Conservation (phyloP, 768 basidiomycete species). For the Boletus sp. region DNA sequence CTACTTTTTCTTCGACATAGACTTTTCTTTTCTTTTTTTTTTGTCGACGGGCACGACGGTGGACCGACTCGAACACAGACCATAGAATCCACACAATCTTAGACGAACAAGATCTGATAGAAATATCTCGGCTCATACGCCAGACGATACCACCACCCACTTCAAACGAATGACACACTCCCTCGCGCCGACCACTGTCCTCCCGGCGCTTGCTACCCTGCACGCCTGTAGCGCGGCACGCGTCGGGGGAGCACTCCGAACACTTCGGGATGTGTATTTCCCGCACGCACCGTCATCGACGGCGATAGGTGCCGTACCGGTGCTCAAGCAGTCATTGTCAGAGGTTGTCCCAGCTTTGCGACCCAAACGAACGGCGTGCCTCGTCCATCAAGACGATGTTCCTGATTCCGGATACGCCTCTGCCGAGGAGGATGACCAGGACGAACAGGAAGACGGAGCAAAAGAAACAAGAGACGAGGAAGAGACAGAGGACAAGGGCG, state of each 20-base stretch:
- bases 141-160: conserved; percentile 4
- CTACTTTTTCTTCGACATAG: background rate
- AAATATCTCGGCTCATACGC: background rate
- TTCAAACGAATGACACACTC: conserved; percentile 12
- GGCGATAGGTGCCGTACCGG: conserved; percentile 4
- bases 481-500: background rate
- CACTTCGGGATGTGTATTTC: conserved; percentile 53
- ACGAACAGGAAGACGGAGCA: conserved; percentile 16
- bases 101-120: conserved; percentile 10
- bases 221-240: conserved; percentile 32
- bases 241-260: conserved; percentile 40
- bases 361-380: conserved; percentile 18
- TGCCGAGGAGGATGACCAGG: conserved; percentile 57
- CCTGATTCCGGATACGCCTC: conserved; percentile 81
- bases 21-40: background rate
- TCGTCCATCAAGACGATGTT: conserved; percentile 41
- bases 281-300: conserved; percentile 27
- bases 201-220: conserved; percentile 56
- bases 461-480: conserved; percentile 11
- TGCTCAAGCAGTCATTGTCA: conserved; percentile 18
- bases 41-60: background rate
- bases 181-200: conserved; percentile 44
- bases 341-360: conserved; percentile 21
- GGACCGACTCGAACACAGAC: conserved; percentile 7
- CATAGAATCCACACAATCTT: conserved; percentile 10